Evolutionary conservation across 2,329 filamentous ascomycete genomes (phyloP).

Genomic region (Alternaria atra): DNA sequence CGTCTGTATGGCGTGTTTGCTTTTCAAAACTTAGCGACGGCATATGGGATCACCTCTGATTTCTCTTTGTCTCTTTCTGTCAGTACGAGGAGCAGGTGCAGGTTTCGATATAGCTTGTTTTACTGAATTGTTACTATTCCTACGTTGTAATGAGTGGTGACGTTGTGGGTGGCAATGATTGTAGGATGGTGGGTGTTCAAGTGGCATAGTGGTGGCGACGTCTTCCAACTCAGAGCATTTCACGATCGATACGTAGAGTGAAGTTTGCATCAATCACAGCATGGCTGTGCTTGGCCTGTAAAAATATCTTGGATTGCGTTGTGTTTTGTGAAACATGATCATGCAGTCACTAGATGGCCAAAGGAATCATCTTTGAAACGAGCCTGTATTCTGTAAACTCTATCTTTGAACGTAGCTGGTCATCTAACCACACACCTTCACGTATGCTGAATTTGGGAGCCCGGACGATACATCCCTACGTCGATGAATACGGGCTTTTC

Average conservation of each 20-base stretch:
- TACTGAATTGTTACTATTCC: constrained; percentile 10
- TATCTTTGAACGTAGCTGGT: too few species aligned
- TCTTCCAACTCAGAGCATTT: neutral
- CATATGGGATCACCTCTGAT: constrained; percentile 26
- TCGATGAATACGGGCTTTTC: too few species aligned
- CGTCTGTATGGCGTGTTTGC: neutral
- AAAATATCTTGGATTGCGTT: neutral
- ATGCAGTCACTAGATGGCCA: neutral
- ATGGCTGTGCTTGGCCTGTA: neutral
- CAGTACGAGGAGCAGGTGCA: neutral
- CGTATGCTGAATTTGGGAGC: too few species aligned
- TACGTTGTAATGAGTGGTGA: constrained; percentile 10
- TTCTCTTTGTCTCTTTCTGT: neutral
- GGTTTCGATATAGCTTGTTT: constrained; percentile 6
- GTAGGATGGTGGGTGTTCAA: too few species aligned
- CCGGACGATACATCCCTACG: too few species aligned
- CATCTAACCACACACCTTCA: too few species aligned
- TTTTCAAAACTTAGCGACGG: constrained; percentile 36
- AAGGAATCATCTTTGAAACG: too few species aligned
- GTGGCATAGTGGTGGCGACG: too few species aligned
- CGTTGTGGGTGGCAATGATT: neutral
- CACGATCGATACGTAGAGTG: neutral
- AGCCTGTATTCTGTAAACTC: too few species aligned
- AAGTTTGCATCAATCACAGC: neutral
- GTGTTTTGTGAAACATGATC: neutral